These are phyloP conservation scores for Phallus indusiatus DNA, from an alignment of 768 basidiomycete species.

Conservation along the genomic window DNA sequence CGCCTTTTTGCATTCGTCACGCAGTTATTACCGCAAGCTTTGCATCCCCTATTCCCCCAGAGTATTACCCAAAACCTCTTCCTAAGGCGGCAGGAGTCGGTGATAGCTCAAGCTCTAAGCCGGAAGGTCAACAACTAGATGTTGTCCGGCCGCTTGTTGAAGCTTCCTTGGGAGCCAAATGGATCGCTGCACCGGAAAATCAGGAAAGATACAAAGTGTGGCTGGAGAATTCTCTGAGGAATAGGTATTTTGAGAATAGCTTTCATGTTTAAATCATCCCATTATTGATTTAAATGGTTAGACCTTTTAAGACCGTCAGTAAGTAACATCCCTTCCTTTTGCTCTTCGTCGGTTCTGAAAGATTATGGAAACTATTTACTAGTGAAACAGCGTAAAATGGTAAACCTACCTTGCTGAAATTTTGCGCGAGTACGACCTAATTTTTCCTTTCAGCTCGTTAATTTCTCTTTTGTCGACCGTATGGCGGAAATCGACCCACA, in stretches of 20 bases:
- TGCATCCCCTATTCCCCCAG: slow-evolving; percentile 20
- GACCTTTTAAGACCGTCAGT: background rate
- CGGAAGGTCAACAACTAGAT: slow-evolving; percentile 11
- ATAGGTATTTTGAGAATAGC: slow-evolving; percentile 11
- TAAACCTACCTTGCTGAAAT: background rate
- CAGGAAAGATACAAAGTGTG: slow-evolving; percentile 18
- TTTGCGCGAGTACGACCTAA: too few species aligned
- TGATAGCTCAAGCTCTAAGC: too few species aligned
- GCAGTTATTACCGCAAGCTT: slow-evolving; percentile 30
- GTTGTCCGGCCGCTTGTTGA: slow-evolving; percentile 22
- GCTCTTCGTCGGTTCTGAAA: background rate
- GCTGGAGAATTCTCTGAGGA: slow-evolving; percentile 18
- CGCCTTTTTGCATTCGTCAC: slow-evolving; percentile 33
- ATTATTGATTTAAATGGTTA: too few species aligned
- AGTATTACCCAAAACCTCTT: slow-evolving; percentile 17
- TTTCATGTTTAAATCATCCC: too few species aligned
- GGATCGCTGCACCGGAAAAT: slow-evolving; percentile 25
- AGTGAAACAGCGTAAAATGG: slow-evolving; percentile 3
- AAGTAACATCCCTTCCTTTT: background rate
- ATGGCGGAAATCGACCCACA: slow-evolving; percentile 24
- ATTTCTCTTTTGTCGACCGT: slow-evolving; percentile 23
- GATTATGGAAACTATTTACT: background rate
- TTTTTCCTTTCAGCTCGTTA: background rate
- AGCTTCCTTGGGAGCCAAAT: slow-evolving; percentile 26
- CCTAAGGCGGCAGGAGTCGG: too few species aligned